Conservation (phyloP, 2,329 filamentous ascomycete genomes). For the Fusarium pseudocircinatum region DNA sequence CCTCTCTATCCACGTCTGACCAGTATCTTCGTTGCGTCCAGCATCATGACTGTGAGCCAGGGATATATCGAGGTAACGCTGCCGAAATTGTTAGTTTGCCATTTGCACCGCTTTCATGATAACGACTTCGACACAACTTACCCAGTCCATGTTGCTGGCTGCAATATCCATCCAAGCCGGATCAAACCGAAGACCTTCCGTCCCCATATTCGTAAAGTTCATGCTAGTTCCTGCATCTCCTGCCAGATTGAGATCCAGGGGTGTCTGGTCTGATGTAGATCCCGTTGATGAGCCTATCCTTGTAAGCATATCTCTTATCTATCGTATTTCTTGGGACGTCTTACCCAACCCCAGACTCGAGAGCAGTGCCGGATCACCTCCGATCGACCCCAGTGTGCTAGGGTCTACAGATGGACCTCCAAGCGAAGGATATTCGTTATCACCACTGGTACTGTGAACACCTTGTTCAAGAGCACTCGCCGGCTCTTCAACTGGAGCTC, state of each 20-base stretch:
- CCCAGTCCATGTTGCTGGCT: conserved; percentile 52
- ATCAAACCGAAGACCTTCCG: conserved; percentile 45
- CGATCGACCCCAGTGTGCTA: conserved; percentile 33
- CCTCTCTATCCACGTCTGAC: conserved; percentile 46
- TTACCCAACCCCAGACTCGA: conserved; percentile 39
- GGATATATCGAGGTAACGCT: conserved; percentile 49
- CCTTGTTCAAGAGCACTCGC: background rate
- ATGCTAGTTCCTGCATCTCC: conserved; percentile 32
- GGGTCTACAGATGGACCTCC: conserved; percentile 32
- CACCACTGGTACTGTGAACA: conserved; percentile 1
- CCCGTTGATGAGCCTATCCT: conserved; percentile 27
- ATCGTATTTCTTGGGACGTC: background rate
- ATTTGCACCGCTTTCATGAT: background rate
- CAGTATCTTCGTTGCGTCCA: conserved; percentile 41
- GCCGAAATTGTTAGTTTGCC: conserved; percentile 10
- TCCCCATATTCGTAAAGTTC: conserved; percentile 34
- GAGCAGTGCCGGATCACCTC: conserved; percentile 32
- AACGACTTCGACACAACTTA: conserved; percentile 37
- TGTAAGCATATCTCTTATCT: conserved; percentile 27
- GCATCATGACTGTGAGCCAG: conserved; percentile 46
- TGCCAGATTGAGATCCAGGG: conserved; percentile 35
- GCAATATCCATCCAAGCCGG: conserved; percentile 49
- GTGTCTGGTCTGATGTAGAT: conserved; percentile 30
- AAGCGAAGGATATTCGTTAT: conserved; percentile 28
- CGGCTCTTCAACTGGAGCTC: conserved; percentile 41